Evolutionary conservation across 2,329 filamentous ascomycete species (phyloP).

Genomic region (Verticillium alfalfae): DNA sequence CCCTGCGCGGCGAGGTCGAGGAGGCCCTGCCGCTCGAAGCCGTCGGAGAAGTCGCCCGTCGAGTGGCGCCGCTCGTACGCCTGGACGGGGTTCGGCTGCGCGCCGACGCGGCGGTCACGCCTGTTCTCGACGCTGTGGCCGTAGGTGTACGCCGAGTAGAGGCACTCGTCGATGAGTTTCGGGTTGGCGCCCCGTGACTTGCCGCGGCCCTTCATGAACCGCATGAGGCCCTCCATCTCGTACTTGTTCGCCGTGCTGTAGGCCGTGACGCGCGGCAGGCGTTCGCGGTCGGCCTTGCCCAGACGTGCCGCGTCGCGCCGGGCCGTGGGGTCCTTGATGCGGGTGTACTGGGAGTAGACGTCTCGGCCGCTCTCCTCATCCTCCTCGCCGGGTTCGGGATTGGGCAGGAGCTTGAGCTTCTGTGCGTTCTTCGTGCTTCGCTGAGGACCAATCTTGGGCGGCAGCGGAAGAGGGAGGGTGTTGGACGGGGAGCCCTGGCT

Average conservation of each 20-base stretch:
- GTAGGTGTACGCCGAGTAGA: constrained; percentile 92
- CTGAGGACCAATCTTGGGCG: constrained; percentile 80
- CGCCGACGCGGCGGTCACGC: constrained; percentile 18
- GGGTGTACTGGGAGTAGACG: constrained; percentile 95
- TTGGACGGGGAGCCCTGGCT: constrained; percentile 58
- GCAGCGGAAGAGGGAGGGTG: constrained; percentile 26
- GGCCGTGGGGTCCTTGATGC: constrained; percentile 94
- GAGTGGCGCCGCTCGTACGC: constrained; percentile 66
- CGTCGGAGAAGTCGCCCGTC: constrained; percentile 64
- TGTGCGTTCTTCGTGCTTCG: constrained; percentile 92
- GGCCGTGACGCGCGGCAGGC: constrained; percentile 85
- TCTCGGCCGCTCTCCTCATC: constrained; percentile 93
- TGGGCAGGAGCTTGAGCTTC: constrained; percentile 94
- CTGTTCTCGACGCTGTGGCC: constrained; percentile 37
- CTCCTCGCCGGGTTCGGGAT: constrained; percentile 76
- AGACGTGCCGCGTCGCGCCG: constrained; percentile 85
- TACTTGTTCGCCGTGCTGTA: constrained; percentile 95
- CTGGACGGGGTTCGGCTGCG: constrained; percentile 29
- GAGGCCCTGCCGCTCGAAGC: constrained; percentile 54
- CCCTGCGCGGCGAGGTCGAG: constrained; percentile 51
- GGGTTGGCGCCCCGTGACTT: constrained; percentile 76
- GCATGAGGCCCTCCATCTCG: constrained; percentile 82
- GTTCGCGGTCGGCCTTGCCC: constrained; percentile 86
- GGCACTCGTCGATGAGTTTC: constrained; percentile 94
- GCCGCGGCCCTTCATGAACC: constrained; percentile 79